Percentiles rank a stretch among this genome's conserved stretches.
phyloP scores from a whole-genome alignment of 768 basidiomycete species.

The Serendipita indica region DNA sequence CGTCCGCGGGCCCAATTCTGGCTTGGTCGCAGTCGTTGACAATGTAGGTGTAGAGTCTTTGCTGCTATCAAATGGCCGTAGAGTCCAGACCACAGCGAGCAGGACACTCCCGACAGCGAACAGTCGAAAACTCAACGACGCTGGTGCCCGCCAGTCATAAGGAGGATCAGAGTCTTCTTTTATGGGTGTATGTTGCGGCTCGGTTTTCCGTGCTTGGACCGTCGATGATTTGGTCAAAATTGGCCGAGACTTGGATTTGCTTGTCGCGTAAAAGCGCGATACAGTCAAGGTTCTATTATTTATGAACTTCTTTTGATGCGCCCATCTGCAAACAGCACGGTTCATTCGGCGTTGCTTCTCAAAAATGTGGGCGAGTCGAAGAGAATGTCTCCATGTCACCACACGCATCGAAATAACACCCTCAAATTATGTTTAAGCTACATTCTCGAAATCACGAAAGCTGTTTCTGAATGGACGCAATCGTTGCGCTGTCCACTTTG shows the following conservation, averaged over 20 bases:
- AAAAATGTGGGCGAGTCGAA: no score
- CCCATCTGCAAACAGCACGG: no score
- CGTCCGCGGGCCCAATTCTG: background rate
- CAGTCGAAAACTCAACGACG: background rate
- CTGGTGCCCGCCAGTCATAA: background rate
- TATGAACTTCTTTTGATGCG: no score
- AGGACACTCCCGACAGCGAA: background rate
- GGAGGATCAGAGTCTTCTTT: background rate
- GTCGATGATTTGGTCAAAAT: no score
- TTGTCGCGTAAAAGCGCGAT: background rate
- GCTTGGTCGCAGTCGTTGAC: no score
- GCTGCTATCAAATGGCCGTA: background rate
- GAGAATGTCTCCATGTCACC: no score
- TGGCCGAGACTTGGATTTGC: no score
- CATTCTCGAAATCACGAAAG: background rate
- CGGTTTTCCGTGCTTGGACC: no score
- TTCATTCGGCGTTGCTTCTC: no score
- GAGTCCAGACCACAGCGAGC: background rate
- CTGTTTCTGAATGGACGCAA: conserved; percentile 43
- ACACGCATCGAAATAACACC: no score
- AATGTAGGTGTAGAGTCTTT: background rate
- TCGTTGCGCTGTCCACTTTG: conserved; percentile 56
- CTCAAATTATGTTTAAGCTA: no score
- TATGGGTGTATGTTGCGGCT: background rate
- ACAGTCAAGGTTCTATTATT: no score